A percentile compares a stretch with the other conserved stretches of the same genome.
Conservation (phyloP, 1,139 yeast species). For the Yarrowia galli region DNA sequence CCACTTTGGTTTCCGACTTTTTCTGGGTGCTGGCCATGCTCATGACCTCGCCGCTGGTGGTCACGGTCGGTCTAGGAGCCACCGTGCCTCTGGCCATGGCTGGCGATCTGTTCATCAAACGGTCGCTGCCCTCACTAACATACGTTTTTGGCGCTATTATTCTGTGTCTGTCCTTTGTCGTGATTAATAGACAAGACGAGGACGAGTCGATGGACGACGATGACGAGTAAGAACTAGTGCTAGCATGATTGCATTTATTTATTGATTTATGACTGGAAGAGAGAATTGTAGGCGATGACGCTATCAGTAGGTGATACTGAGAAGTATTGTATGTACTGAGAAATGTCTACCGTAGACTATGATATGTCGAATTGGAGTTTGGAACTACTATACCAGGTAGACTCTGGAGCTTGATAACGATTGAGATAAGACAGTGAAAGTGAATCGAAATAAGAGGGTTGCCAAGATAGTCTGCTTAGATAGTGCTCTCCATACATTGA, state of each 20-base stretch:
- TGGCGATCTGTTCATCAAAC: slow-evolving; percentile 81
- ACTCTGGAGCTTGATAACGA: not conserved
- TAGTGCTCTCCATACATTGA: not conserved
- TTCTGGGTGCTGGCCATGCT: slow-evolving; percentile 97
- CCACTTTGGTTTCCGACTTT: slow-evolving; percentile 86
- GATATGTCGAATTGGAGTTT: no score
- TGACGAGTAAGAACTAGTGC: slow-evolving; percentile 8
- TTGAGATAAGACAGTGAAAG: slow-evolving; percentile 1
- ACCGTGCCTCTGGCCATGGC: slow-evolving; percentile 95
- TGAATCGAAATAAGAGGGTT: no score
- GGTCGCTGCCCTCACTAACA: slow-evolving; percentile 63
- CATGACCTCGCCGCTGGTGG: slow-evolving; percentile 90
- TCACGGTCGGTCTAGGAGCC: slow-evolving; percentile 90
- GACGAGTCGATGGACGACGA: slow-evolving; percentile 52
- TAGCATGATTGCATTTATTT: slow-evolving; percentile 23
- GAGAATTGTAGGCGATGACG: no score
- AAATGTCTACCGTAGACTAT: no score
- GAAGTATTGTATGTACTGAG: no score
- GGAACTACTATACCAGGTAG: no score
- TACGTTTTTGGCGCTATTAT: slow-evolving; percentile 81
- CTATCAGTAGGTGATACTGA: no score
- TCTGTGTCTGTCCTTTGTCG: slow-evolving; percentile 82
- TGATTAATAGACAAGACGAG: slow-evolving; percentile 79
- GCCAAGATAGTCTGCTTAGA: not conserved
- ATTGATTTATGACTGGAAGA: slow-evolving; percentile 16